Evolutionary conservation across 1,139 yeast species (phyloP), one percentile per base, ranked within the genome.

Genomic region (Pichia sp.): DNA sequence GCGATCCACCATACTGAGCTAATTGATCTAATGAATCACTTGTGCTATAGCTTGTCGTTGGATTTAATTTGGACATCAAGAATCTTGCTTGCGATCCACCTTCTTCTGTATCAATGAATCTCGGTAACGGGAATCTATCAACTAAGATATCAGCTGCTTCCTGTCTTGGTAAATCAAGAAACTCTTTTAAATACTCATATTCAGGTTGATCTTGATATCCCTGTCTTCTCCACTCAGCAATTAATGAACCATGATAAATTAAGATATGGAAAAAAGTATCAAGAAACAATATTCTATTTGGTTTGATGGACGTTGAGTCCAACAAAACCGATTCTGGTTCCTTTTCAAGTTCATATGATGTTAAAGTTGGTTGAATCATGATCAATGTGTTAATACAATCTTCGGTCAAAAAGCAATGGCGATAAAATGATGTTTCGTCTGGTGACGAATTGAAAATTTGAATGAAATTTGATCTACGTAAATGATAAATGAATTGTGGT

Each of bases 61-160:
- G 94, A 61, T 84, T 85, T 58, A 85, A 69, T 61, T 82, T 81
- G 3, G 89, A 83, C 74, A 80, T 77, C 52, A 85, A 69, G 61
- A 85, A 85, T 60, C 94, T 72, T 0, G 92, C 88, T 58, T 84
- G 92, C 0, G 86, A 80, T 3, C 88, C 89, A 42, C 87, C 85
- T 58, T 82, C 87, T 55, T 82, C 86, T 43, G 86, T 79, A 59
- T 82, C 87, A 49, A 82, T 80, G 57, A 81, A 82, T 54, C 89
- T 69, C 2, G 89, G 89, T 53, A 82, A 69, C 18, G 89, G 89
- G 69, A 81, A 82, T 53, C 92, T 66, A 58, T 83, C 90, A 53
- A 77, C 69, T 40, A 84, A 68, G 38, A 83, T 70, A 47, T 78
- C 84, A 51, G 84, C 78, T 2, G 88, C 89, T 55, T 83, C 90